These are phyloP conservation scores for Aspergillus ibericus DNA, from an alignment of 2,329 filamentous ascomycete species.

Conservation along the genomic window DNA sequence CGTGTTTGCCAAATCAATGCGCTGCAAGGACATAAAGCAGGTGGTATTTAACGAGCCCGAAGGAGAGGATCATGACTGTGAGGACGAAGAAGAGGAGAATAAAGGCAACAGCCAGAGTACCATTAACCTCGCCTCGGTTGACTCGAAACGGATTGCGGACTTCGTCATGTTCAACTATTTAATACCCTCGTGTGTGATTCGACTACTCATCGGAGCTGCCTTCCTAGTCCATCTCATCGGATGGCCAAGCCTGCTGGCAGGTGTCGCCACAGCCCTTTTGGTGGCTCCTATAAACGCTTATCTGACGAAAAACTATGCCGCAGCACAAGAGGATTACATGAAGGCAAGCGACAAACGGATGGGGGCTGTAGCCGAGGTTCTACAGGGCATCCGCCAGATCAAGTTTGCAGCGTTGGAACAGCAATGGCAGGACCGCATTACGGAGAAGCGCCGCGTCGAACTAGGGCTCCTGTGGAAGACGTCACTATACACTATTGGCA, in stretches of 20 bases:
- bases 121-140: slow-evolving; percentile 76
- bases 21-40: slow-evolving; percentile 66
- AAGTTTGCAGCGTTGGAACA: slow-evolving; percentile 75
- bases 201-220: slow-evolving; percentile 62
- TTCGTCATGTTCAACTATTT: slow-evolving; percentile 66
- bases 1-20: slow-evolving; percentile 74
- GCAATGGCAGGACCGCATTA: slow-evolving; percentile 71
- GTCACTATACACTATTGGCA: slow-evolving; percentile 62
- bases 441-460: slow-evolving; percentile 63
- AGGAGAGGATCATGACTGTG: slow-evolving; percentile 43
- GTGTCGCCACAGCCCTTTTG: slow-evolving; percentile 62
- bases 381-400: slow-evolving; percentile 77
- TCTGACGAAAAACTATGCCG: slow-evolving; percentile 64
- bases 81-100: slow-evolving; percentile 44
- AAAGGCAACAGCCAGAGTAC: slow-evolving; percentile 68
- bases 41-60: slow-evolving; percentile 41
- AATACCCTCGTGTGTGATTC: slow-evolving; percentile 62
- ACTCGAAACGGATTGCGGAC: slow-evolving; percentile 66
- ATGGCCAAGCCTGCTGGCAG: slow-evolving; percentile 66
- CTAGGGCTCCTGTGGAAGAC: slow-evolving; percentile 65
- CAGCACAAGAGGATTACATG: slow-evolving; percentile 69
- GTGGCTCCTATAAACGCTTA: slow-evolving; percentile 68
- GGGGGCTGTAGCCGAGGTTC: slow-evolving; percentile 69
- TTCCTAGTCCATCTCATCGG: slow-evolving; percentile 69
- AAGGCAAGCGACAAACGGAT: slow-evolving; percentile 72